A percentile compares a stretch with the other conserved stretches of the same genome.
These are phyloP conservation scores for Knufia fluminis DNA, from an alignment of 2,329 filamentous ascomycete genomes.

Conservation along the genomic window DNA sequence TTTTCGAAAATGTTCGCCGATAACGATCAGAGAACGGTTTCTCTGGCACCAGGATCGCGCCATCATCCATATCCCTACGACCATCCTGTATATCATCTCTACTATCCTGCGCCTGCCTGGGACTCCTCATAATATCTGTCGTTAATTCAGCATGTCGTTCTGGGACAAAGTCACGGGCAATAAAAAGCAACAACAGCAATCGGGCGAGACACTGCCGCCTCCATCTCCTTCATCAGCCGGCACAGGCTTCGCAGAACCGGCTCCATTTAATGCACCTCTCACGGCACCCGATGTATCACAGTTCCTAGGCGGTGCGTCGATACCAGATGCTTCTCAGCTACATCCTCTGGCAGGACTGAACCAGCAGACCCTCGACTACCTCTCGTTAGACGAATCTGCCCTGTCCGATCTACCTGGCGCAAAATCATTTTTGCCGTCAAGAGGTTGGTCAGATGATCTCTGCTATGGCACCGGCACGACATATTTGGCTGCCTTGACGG, in stretches of 20 bases:
- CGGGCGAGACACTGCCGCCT: slow-evolving; percentile 36
- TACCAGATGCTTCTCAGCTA: slow-evolving; percentile 78
- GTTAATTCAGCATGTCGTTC: slow-evolving; percentile 40
- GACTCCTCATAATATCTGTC: slow-evolving; percentile 3
- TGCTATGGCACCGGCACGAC: slow-evolving; percentile 96
- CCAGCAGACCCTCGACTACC: slow-evolving; percentile 87
- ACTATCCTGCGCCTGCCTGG: neutral
- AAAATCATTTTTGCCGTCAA: slow-evolving; percentile 80
- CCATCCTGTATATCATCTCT: neutral
- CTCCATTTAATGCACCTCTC: slow-evolving; percentile 57
- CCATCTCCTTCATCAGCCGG: slow-evolving; percentile 28
- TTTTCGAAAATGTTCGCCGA: neutral
- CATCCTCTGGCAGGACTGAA: slow-evolving; percentile 92
- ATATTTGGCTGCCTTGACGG: slow-evolving; percentile 74
- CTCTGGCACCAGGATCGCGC: neutral
- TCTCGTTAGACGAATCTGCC: slow-evolving; percentile 83
- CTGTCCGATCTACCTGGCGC: slow-evolving; percentile 78
- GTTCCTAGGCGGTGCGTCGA: slow-evolving; percentile 67
- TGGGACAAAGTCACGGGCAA: slow-evolving; percentile 55
- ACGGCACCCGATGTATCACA: slow-evolving; percentile 72
- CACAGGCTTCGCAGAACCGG: slow-evolving; percentile 39
- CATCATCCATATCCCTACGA: neutral
- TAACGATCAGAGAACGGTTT: neutral
- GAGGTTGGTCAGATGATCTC: slow-evolving; percentile 95
- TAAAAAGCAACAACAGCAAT: slow-evolving; percentile 31